Base-by-base conservation (phyloP, 2,329 filamentous ascomycete genomes). In the Huntiella abstrusa region DNA sequence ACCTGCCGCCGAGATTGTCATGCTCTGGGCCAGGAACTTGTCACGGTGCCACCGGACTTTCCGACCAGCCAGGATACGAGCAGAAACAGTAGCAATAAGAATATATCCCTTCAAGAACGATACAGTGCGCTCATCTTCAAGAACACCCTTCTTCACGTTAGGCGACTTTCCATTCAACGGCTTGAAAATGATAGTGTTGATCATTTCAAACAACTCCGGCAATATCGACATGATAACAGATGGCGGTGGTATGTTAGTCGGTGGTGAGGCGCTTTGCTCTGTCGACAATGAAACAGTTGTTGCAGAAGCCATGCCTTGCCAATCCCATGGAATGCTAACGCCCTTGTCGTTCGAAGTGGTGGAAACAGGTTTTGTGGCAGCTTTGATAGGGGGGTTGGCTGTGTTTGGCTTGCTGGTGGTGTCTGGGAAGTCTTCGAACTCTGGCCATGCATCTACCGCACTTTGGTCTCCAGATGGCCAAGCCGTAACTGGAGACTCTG, bases 1-100 rank as follows among this genome's bases (percentile, higher is more conserved):
- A 3, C 77, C 79, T 2, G 78, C 73, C 12, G 77, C 75, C 1
- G 84, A 83, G 51, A 96, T 93, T 48, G 81, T 77, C 83, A 93
- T 94, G 56, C 80, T 79, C 60, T 94, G 85, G 1, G 83, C 75
- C 10, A 96, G 67, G 51, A 85, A 77, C 51, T 75, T 80, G 61
- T 96, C 88, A 46, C 88, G 75, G 58, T 93, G 88, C 88, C 88
- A 96, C 48, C 88, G 80, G 44, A 82, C 66, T 55, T 83, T 86
- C 49, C 88, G 78, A 8, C 87, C 88, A 1, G 83, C 82, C 48
- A 95, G 77, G 43, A 95, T 72, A 39, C 80, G 80, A n/a, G 76
- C 83, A 17, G 80, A 77, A 8, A 85, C 82, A 2, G 68, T 69
- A 0, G 71, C 73, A 4, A 84, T 62, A 49, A 66, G 65, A 3